These are phyloP conservation scores for Hygrophorus pudorinus DNA, from an alignment of 768 basidiomycete genomes.

Conservation along the genomic window DNA sequence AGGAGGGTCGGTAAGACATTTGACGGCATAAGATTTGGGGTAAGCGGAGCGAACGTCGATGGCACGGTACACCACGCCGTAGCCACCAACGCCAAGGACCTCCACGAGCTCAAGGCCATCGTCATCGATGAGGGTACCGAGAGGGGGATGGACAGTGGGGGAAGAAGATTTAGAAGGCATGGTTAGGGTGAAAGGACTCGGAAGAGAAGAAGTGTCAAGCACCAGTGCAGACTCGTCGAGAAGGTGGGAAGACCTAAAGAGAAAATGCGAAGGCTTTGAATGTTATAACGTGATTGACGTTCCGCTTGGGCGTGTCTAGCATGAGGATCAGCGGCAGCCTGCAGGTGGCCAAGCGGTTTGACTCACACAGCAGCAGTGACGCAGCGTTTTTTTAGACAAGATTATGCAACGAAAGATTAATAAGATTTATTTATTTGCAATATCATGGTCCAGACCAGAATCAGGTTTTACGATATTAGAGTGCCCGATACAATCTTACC, in stretches of 20 bases:
- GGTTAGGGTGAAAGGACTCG: not conserved
- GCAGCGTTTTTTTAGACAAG: constrained; percentile 5
- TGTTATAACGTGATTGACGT: constrained; percentile 10
- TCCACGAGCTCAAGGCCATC: constrained; percentile 75
- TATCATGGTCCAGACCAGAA: too few relatives aligned
- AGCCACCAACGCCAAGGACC: constrained; percentile 87
- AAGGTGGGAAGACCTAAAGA: constrained; percentile 1
- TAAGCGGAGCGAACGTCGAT: constrained; percentile 45
- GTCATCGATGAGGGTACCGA: constrained; percentile 79
- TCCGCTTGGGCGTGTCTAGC: constrained; percentile 10
- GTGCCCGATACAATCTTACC: too few relatives aligned
- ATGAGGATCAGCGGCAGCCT: constrained; percentile 8
- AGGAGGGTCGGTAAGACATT: constrained; percentile 63
- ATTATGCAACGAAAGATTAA: too few relatives aligned
- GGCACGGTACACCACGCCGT: constrained; percentile 91
- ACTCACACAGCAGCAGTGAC: not conserved
- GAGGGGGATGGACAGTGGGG: constrained; percentile 32
- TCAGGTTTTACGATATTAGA: too few relatives aligned
- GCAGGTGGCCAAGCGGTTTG: not conserved
- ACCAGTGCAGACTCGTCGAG: not conserved
- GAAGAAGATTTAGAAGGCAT: constrained; percentile 28
- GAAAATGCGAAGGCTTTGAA: not conserved
- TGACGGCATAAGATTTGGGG: constrained; percentile 71
- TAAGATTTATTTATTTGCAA: too few relatives aligned
- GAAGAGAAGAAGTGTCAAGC: not conserved